Base-by-base conservation (phyloP, 352 stramenopile genomes). In the Phytophthora uliginosa region DNA sequence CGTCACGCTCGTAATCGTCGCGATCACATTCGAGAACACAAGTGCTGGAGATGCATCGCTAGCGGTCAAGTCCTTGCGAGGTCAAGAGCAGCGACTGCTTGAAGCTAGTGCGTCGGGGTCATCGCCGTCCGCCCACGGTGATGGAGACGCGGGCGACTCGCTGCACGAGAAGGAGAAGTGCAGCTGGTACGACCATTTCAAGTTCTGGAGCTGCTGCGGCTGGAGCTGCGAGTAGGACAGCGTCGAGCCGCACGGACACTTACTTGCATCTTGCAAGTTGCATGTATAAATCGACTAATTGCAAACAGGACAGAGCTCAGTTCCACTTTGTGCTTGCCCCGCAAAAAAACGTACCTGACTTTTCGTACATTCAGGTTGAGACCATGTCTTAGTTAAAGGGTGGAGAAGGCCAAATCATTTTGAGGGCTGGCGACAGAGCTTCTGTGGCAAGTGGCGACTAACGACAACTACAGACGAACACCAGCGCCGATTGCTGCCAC, bases 81-180 rank as follows among this genome's bases (percentile, higher is more conserved):
- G 4, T 51, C 42, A 51, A 22, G 17, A 33, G n/a, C 42, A 34
- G 12, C 50, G 51, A 26, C 51, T 56, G 38, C 50, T 68, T 15
- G 36, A 69, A 50, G n/a, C 54, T 10, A 45, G 7, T 20, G 17
- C 4, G 9, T 18, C 26, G 5, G 24, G 34, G n/a, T 54, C 55
- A 12, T 36, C 56, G 18, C 8, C 31, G 20, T 66, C 38, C 56
- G 56, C 7, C 18, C 12, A 22, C n/a, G 26, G 12, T 10, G 34
- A 48, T 10, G 47, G 3, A 8, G 57, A 51, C 12, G 65, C 36
- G n/a, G 47, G 13, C 5, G 57, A 34, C 15, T 24, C 20, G 24
- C 22, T 65, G 18, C 48, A 55, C 55, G 42, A 71, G 45, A 65
- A 64, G 63, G 42, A 71, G 45, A 65, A 64, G 63, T 71, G 63